These are phyloP conservation scores for Sonneratia alba DNA, from an alignment of 345 rosid genomes.

Conservation along the genomic window DNA sequence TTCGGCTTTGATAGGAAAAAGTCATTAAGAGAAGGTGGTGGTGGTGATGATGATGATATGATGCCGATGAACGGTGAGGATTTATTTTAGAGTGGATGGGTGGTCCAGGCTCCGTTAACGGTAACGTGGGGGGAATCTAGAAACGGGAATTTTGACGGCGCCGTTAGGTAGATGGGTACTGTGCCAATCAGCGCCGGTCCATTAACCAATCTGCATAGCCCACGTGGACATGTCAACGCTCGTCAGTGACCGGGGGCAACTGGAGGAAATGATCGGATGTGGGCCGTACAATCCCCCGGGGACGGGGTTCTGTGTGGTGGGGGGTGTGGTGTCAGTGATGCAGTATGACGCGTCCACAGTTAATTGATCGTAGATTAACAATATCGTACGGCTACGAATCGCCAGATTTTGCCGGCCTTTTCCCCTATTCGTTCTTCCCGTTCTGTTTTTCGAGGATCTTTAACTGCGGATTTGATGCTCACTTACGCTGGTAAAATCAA, in stretches of 20 bases:
- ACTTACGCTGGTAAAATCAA: background rate
- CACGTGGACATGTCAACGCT: conserved; percentile 20
- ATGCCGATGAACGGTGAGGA: conserved; percentile 30
- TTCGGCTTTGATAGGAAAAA: conserved; percentile 2
- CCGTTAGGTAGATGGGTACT: conserved; percentile 34
- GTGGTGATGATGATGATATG: no score
- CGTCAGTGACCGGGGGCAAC: background rate
- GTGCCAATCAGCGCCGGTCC: conserved; percentile 13
- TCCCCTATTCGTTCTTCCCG: background rate
- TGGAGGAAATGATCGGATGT: conserved; percentile 14
- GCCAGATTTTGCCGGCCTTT: background rate
- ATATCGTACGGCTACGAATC: conserved; percentile 5
- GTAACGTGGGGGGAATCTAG: conserved; percentile 44
- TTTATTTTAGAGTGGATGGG: conserved; percentile 13
- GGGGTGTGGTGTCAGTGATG: background rate
- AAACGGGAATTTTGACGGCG: conserved; percentile 75
- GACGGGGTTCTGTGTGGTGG: background rate
- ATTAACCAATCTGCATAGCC: conserved; percentile 8
- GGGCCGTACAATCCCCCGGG: background rate
- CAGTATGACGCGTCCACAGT: background rate
- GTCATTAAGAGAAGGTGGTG: background rate
- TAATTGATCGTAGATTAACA: background rate
- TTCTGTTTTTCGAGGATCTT: background rate
- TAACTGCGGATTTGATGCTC: conserved; percentile 2
- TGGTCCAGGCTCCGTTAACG: conserved; percentile 46